Conservation (phyloP, 805 yeast species). For the Metschnikowia colocasiae region DNA sequence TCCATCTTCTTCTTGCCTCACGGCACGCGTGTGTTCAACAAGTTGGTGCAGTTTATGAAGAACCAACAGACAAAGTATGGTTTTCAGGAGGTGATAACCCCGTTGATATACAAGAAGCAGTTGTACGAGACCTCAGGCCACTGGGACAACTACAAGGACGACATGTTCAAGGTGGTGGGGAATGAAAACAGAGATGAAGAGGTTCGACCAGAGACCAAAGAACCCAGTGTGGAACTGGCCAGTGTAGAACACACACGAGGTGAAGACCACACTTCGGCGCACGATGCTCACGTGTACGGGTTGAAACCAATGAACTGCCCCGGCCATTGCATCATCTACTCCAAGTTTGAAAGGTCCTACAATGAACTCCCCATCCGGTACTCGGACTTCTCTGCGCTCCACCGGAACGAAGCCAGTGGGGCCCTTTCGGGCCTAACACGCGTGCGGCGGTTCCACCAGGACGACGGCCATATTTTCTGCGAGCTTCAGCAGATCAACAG, state of each 20-base stretch:
- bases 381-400: conserved; percentile 88
- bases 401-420: conserved; percentile 93
- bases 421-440: conserved; percentile 90
- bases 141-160: conserved; percentile 92
- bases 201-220: no score
- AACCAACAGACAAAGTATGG: conserved; percentile 76
- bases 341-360: conserved; percentile 71
- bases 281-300: conserved; percentile 52
- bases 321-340: conserved; percentile 85
- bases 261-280: conserved; percentile 10
- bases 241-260: conserved; percentile 8
- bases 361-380: conserved; percentile 81
- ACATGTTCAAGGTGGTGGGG: conserved; percentile 86
- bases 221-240: no score
- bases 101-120: conserved; percentile 75
- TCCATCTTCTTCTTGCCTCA: conserved; percentile 89
- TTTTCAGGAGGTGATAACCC: conserved; percentile 89
- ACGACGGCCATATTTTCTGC: conserved; percentile 97
- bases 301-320: conserved; percentile 96
- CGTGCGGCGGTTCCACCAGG: conserved; percentile 94
- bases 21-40: conserved; percentile 84
- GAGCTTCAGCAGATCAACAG: conserved; percentile 65
- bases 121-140: conserved; percentile 93
- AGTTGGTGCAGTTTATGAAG: conserved; percentile 77
- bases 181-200: conserved; percentile 36